Conservation (phyloP, 768 basidiomycete species). For the Dictyophora rubrovolvata region DNA sequence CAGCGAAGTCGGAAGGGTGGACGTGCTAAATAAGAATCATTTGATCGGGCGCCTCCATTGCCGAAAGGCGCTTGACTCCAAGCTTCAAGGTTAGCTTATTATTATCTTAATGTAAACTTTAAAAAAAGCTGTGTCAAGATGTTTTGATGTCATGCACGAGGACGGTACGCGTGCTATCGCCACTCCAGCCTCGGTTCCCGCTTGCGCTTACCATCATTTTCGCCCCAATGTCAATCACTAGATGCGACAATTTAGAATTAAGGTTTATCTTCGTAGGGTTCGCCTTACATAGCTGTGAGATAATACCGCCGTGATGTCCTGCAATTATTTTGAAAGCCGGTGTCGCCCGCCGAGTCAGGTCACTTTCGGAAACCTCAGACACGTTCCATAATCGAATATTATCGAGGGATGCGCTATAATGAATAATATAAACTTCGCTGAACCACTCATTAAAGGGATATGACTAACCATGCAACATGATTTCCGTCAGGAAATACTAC, state of each 20-base stretch:
- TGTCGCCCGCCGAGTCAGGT: slow-evolving; percentile 48
- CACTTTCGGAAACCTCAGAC: slow-evolving; percentile 60
- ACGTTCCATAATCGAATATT: slow-evolving; percentile 93
- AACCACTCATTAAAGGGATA: slow-evolving; percentile 11
- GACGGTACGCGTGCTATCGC: slow-evolving; percentile 81
- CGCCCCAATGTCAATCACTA: slow-evolving; percentile 80
- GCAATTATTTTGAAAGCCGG: slow-evolving; percentile 84
- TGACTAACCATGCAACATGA: slow-evolving; percentile 77
- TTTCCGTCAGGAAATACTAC: slow-evolving; percentile 86
- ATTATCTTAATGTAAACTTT: slow-evolving; percentile 9
- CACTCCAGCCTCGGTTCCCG: slow-evolving; percentile 90
- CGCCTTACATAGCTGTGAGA: slow-evolving; percentile 83
- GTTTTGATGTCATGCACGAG: slow-evolving; percentile 82
- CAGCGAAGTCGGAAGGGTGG: slow-evolving; percentile 21
- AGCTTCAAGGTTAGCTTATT: slow-evolving; percentile 7
- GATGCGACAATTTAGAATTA: background rate
- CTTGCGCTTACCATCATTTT: slow-evolving; percentile 85
- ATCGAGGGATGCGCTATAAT: slow-evolving; percentile 76
- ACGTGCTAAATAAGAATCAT: slow-evolving; percentile 20
- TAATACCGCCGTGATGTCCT: slow-evolving; percentile 89
- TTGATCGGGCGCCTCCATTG: background rate
- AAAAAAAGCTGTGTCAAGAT: background rate
- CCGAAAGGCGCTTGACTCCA: slow-evolving; percentile 9
- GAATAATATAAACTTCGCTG: background rate
- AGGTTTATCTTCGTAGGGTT: background rate